Conservation (phyloP, 148 eudicot species). For the Persicaria tinctoria region DNA sequence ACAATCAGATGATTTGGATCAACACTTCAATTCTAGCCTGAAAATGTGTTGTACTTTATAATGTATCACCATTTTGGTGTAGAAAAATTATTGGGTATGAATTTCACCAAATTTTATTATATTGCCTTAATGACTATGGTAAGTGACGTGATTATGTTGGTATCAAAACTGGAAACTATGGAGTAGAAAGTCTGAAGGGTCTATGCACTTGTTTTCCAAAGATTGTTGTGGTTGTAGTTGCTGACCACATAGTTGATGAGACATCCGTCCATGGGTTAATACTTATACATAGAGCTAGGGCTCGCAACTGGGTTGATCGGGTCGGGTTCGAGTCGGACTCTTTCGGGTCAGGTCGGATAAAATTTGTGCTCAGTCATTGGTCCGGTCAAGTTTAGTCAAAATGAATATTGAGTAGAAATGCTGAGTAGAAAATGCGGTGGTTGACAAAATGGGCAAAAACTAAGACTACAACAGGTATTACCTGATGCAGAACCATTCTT, state of each 20-base stretch:
- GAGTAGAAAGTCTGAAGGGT: background rate
- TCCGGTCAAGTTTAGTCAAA: too few relatives aligned
- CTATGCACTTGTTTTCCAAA: background rate
- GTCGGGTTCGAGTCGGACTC: too few relatives aligned
- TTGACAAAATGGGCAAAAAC: background rate
- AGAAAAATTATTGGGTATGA: background rate
- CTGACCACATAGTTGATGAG: background rate
- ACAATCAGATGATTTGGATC: background rate
- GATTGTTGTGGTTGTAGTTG: background rate
- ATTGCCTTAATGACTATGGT: background rate
- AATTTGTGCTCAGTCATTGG: too few relatives aligned
- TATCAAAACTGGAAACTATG: background rate
- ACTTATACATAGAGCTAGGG: too few relatives aligned
- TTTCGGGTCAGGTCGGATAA: too few relatives aligned
- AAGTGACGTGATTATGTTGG: too few relatives aligned
- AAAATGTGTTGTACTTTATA: background rate
- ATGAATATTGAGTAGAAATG: background rate
- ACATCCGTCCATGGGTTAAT: background rate
- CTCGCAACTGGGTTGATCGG: too few relatives aligned
- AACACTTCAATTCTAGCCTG: too few relatives aligned
- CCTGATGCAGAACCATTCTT: constrained; percentile 45
- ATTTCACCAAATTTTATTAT: background rate
- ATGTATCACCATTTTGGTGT: background rate
- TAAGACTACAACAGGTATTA: constrained; percentile 2
- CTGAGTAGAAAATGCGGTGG: background rate